Percentiles rank a stretch among this genome's conserved stretches.
Evolutionary conservation across 148 eudicot genomes (phyloP).

Genomic region (Silene latifolia): DNA sequence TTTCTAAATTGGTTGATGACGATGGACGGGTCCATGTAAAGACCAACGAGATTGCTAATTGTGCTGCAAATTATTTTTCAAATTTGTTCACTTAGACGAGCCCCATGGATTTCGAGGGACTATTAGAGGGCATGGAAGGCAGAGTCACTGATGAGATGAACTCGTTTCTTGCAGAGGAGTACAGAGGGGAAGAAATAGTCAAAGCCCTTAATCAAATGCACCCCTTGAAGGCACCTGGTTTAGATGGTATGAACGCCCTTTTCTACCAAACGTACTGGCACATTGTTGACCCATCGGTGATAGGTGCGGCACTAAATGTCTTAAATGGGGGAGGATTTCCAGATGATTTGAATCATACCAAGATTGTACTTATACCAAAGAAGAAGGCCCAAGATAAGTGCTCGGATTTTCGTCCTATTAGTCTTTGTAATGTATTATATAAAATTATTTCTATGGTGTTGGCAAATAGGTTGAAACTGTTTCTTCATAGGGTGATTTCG

Average conservation of each 20-base stretch:
- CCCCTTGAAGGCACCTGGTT: too few species aligned
- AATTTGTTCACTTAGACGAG: background rate
- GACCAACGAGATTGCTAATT: background rate
- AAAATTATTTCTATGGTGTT: too few species aligned
- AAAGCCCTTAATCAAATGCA: background rate
- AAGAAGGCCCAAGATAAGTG: too few species aligned
- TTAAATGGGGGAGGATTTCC: background rate
- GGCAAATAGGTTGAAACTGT: too few species aligned
- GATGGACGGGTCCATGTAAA: too few species aligned
- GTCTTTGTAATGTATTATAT: too few species aligned
- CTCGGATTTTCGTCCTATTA: too few species aligned
- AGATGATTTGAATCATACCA: background rate
- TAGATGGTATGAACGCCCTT: too few species aligned
- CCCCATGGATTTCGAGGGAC: background rate
- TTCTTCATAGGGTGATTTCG: too few species aligned
- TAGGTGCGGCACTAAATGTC: background rate
- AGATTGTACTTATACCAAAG: too few species aligned
- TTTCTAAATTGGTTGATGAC: too few species aligned
- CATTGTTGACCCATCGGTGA: background rate
- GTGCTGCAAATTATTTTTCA: background rate
- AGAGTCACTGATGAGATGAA: background rate
- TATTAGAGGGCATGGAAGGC: background rate
- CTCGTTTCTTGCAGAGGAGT: background rate
- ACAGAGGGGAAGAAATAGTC: background rate
- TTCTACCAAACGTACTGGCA: too few species aligned